Percentiles rank a stretch among this genome's conserved stretches.
These are phyloP conservation scores for Salix caprea DNA, from an alignment of 345 rosid genomes.

Conservation along the genomic window DNA sequence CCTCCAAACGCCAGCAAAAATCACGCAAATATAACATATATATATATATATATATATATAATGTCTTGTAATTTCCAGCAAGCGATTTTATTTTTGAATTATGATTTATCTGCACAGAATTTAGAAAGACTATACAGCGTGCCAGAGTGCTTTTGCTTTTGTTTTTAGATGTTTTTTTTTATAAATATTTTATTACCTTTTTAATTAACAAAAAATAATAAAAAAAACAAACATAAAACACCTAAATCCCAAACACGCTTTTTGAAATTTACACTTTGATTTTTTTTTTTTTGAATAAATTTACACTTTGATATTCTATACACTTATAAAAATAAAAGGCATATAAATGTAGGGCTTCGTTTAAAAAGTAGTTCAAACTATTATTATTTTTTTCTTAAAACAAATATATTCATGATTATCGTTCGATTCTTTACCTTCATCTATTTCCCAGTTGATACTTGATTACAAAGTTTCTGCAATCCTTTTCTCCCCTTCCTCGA, in stretches of 20 bases:
- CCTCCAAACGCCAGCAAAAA: constrained; percentile 8
- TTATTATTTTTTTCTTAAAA: neutral
- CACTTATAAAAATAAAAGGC: neutral
- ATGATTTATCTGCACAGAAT: neutral
- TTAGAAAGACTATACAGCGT: neutral
- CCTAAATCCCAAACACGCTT: no score
- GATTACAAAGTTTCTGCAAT: constrained; percentile 10
- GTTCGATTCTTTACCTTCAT: neutral
- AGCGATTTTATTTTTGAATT: no score
- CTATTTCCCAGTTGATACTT: neutral
- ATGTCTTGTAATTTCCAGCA: no score
- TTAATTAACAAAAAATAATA: no score
- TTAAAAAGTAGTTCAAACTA: neutral
- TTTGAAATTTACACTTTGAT: neutral
- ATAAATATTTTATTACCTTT: no score
- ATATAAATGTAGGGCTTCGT: neutral
- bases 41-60: no score
- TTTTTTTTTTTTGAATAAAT: no score
- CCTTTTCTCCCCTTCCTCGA: constrained; percentile 17
- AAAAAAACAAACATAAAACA: no score
- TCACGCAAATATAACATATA: neutral
- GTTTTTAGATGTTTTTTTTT: no score
- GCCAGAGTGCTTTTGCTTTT: no score
- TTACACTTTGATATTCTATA: neutral
- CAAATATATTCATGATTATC: neutral